Conservation (phyloP, 306 rosid genomes). For the Clitoria ternatea region DNA sequence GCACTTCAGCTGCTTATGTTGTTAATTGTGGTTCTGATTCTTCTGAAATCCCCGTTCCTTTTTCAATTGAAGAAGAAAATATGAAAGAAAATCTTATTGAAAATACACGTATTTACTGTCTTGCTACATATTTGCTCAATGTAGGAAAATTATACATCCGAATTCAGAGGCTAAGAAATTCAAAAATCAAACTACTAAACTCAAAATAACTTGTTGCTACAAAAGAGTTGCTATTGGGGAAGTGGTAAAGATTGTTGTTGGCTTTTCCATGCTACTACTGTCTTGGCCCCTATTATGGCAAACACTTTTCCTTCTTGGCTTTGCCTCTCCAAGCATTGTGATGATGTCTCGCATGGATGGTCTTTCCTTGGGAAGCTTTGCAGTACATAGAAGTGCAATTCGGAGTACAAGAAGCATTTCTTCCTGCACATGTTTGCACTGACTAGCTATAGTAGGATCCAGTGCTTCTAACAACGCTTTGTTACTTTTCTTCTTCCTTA, state of each 20-base stretch:
- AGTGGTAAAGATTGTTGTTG: constrained; percentile 45
- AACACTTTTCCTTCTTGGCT: constrained; percentile 81
- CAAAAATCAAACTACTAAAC: neutral
- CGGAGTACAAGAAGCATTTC: constrained; percentile 89
- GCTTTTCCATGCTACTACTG: constrained; percentile 40
- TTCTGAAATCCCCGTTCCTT: constrained; percentile 1
- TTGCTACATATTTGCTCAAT: neutral
- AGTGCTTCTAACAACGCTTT: constrained; percentile 48
- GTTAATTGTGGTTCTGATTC: neutral
- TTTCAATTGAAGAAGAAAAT: neutral
- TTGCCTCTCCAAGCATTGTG: constrained; percentile 88
- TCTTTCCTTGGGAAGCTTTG: constrained; percentile 81
- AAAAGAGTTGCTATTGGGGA: constrained; percentile 47
- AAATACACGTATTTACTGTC: constrained; percentile 12
- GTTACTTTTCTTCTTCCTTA: constrained; percentile 46
- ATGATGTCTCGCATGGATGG: constrained; percentile 74
- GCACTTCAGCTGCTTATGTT: neutral
- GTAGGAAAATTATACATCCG: neutral
- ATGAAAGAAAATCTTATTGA: neutral
- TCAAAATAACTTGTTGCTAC: constrained; percentile 13
- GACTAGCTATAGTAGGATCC: constrained; percentile 58
- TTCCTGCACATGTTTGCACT: constrained; percentile 75
- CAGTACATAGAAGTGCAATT: constrained; percentile 73
- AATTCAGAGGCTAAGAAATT: constrained; percentile 16
- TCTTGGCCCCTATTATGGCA: constrained; percentile 43